These are phyloP conservation scores for Nakazawaea laoshanensis DNA, from an alignment of 805 yeast genomes.

Conservation along the genomic window DNA sequence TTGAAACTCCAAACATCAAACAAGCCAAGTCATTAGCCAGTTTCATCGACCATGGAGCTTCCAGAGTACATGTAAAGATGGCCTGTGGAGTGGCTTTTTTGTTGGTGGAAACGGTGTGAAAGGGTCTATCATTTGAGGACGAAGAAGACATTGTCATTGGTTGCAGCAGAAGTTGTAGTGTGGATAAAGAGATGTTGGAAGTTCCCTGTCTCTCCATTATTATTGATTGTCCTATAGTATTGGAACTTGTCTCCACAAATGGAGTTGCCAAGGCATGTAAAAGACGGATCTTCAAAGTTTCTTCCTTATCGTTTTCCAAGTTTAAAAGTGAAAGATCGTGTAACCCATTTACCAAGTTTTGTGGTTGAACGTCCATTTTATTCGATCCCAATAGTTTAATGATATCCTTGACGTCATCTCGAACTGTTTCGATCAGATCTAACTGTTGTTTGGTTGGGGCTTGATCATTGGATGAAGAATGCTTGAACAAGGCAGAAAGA, in stretches of 20 bases:
- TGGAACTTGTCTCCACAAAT: slow-evolving; percentile 37
- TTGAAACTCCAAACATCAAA: slow-evolving; percentile 74
- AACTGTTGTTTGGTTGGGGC: slow-evolving; percentile 4
- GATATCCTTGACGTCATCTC: slow-evolving; percentile 37
- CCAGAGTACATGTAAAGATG: slow-evolving; percentile 68
- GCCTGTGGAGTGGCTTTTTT: slow-evolving; percentile 74
- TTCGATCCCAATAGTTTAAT: slow-evolving; percentile 34
- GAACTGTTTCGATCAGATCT: slow-evolving; percentile 9
- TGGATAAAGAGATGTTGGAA: slow-evolving; percentile 22
- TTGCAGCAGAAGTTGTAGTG: slow-evolving; percentile 13
- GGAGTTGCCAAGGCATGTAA: slow-evolving; percentile 64
- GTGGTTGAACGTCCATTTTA: slow-evolving; percentile 21
- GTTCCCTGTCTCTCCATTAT: slow-evolving; percentile 1
- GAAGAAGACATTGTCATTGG: slow-evolving; percentile 4
- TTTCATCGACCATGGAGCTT: slow-evolving; percentile 70
- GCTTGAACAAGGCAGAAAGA: slow-evolving; percentile 23
- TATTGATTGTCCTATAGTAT: slow-evolving; percentile 6
- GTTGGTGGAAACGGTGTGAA: slow-evolving; percentile 59
- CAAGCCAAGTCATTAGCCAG: slow-evolving; percentile 90
- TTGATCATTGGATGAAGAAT: neutral
- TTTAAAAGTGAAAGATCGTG: slow-evolving; percentile 48
- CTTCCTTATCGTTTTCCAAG: slow-evolving; percentile 27
- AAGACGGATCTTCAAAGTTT: slow-evolving; percentile 34
- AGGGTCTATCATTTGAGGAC: slow-evolving; percentile 15
- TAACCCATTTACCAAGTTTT: slow-evolving; percentile 41